Percentiles rank a stretch among this genome's conserved stretches.
Evolutionary conservation across 1,139 yeast genomes (phyloP).

Genomic region (Nakaseomyces kungkrabaensis): DNA sequence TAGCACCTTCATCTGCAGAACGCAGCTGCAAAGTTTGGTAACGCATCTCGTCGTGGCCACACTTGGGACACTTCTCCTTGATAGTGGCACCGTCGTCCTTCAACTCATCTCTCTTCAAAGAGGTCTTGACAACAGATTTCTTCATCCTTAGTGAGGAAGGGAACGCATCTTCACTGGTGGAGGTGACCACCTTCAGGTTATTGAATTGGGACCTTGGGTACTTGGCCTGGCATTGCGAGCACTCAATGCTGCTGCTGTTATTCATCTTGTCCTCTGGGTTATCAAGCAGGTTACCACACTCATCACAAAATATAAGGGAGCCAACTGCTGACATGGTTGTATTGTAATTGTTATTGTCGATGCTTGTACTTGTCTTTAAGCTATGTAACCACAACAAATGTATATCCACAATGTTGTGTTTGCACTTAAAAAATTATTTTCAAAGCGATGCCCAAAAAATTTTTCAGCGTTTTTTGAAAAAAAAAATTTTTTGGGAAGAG

Average conservation of each 20-base stretch:
- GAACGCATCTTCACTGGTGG: constrained; percentile 78
- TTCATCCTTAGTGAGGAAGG: constrained; percentile 76
- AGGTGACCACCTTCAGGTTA: constrained; percentile 75
- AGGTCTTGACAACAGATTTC: constrained; percentile 82
- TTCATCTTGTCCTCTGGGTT: constrained; percentile 19
- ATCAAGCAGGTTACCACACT: constrained; percentile 85
- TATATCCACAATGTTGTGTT: neutral
- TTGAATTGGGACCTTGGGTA: constrained; percentile 50
- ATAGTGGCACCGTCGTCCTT: constrained; percentile 86
- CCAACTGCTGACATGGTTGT: constrained; percentile 81
- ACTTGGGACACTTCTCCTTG: constrained; percentile 93
- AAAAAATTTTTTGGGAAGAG: neutral
- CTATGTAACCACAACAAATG: too few relatives aligned
- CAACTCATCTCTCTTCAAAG: constrained; percentile 63
- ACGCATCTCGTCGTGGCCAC: constrained; percentile 97
- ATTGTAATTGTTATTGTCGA: neutral
- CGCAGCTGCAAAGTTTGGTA: constrained; percentile 92
- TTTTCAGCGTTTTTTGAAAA: neutral
- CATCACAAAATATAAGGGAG: constrained; percentile 84
- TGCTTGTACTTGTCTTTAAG: too few relatives aligned
- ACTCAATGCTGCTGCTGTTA: constrained; percentile 44
- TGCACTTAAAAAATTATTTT: neutral
- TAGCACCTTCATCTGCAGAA: constrained; percentile 98
- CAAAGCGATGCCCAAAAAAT: neutral
- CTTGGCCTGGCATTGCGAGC: constrained; percentile 62